phyloP scores from a whole-genome alignment of 2,329 filamentous ascomycete species.

The Boeremia lycopersici region DNA sequence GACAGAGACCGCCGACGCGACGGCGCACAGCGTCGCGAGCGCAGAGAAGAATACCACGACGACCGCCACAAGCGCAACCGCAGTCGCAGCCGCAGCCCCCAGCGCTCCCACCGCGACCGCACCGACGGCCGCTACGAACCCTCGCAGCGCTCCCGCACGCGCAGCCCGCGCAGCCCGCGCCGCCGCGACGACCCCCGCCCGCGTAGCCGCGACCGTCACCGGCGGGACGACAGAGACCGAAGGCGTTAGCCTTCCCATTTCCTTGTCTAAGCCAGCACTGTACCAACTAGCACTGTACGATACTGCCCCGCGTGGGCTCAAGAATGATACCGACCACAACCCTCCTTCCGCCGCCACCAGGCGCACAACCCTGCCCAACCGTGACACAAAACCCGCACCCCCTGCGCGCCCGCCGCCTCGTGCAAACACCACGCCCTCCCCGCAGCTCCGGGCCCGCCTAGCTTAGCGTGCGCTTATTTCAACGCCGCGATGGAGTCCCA shows the following conservation, averaged over 20 bases:
- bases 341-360: background rate
- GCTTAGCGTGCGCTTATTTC: background rate
- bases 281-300: background rate
- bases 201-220: constrained; percentile 49
- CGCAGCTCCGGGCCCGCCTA: background rate
- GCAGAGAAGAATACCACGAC: constrained; percentile 46
- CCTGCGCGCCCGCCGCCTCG: background rate
- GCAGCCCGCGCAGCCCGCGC: constrained; percentile 37
- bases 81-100: constrained; percentile 43
- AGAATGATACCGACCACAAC: background rate
- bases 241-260: constrained; percentile 20
- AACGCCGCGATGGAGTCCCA: background rate
- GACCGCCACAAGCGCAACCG: constrained; percentile 48
- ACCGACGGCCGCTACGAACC: constrained; percentile 37
- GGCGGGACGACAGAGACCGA: constrained; percentile 48
- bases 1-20: constrained; percentile 46
- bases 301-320: background rate
- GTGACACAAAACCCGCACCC: constrained; percentile 1
- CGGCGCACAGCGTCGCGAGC: constrained; percentile 43
- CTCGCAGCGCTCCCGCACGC: constrained; percentile 34
- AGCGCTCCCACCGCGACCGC: constrained; percentile 39
- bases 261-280: background rate
- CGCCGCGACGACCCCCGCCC: constrained; percentile 45
- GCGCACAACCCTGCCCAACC: too few relatives aligned
- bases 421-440: background rate